A percentile compares a stretch with the other conserved stretches of the same genome.
Conservation (phyloP, 352 stramenopile genomes). For the Phytopythium ostracodes region DNA sequence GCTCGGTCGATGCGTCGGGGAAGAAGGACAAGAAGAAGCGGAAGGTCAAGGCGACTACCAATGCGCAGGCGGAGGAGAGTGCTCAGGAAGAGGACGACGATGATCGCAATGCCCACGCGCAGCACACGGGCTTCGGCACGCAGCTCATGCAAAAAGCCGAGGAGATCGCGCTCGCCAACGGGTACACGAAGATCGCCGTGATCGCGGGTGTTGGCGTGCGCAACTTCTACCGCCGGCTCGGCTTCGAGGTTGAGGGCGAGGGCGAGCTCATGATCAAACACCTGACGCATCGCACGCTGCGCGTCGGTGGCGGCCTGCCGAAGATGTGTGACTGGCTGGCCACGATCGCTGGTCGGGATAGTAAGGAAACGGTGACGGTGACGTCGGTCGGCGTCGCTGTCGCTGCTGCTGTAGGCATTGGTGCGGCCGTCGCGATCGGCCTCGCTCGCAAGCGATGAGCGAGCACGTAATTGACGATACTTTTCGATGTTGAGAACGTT, state of each 20-base stretch:
- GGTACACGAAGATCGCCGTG: constrained; percentile 81
- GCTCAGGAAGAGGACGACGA: constrained; percentile 11
- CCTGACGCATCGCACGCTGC: constrained; percentile 12
- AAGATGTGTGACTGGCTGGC: neutral
- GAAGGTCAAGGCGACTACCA: constrained; percentile 10
- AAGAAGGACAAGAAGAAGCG: constrained; percentile 12
- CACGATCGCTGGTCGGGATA: neutral
- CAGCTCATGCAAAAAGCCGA: constrained; percentile 84
- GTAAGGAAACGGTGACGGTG: neutral
- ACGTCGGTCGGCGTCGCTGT: neutral
- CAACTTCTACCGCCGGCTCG: constrained; percentile 89
- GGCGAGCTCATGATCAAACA: constrained; percentile 88
- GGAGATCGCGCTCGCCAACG: constrained; percentile 62
- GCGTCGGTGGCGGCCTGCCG: neutral
- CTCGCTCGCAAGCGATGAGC: neutral
- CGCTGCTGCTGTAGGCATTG: neutral
- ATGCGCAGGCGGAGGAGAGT: constrained; percentile 33
- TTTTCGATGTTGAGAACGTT: neutral
- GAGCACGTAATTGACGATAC: neutral
- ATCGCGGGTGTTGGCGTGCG: constrained; percentile 90
- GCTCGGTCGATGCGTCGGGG: neutral
- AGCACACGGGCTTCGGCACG: constrained; percentile 88
- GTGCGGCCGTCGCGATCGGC: neutral
- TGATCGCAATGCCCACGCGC: constrained; percentile 47
- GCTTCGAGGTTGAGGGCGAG: constrained; percentile 84